phyloP scores from a whole-genome alignment of 495 filamentous ascomycete genomes.

The Penicillium psychrofluorescens region DNA sequence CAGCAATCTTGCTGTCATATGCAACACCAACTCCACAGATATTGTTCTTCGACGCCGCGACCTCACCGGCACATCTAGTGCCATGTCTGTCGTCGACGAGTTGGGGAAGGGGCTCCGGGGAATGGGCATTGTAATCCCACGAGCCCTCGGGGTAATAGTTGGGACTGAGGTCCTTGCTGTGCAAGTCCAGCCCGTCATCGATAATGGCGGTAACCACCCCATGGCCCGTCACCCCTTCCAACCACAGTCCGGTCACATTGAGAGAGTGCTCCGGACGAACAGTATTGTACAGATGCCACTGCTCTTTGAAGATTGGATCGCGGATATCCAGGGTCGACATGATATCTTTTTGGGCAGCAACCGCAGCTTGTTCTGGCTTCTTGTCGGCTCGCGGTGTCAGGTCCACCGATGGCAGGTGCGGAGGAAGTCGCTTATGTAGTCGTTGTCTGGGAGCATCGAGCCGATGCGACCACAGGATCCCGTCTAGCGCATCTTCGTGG shows the following conservation, averaged over 20 bases:
- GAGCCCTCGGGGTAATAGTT: slow-evolving; percentile 90
- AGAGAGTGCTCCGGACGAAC: slow-evolving; percentile 80
- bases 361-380: slow-evolving; percentile 37
- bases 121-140: slow-evolving; percentile 89
- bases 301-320: slow-evolving; percentile 86
- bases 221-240: slow-evolving; percentile 84
- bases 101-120: slow-evolving; percentile 67
- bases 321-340: slow-evolving; percentile 59
- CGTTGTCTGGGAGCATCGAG: slow-evolving; percentile 58
- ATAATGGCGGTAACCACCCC: slow-evolving; percentile 88
- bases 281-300: slow-evolving; percentile 93
- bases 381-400: slow-evolving; percentile 3
- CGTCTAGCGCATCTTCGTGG: slow-evolving; percentile 53
- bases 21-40: slow-evolving; percentile 95
- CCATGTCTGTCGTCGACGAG: slow-evolving; percentile 81
- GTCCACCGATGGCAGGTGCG: slow-evolving; percentile 21
- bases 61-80: slow-evolving; percentile 90
- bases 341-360: slow-evolving; percentile 53
- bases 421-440: slow-evolving; percentile 68
- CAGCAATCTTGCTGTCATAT: slow-evolving; percentile 82
- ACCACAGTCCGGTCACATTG: slow-evolving; percentile 89
- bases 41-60: slow-evolving; percentile 82
- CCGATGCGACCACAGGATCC: slow-evolving; percentile 75
- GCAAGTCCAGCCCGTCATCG: slow-evolving; percentile 95
- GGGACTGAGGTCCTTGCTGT: slow-evolving; percentile 84